These are phyloP conservation scores for Fusarium sp. DNA, from an alignment of 2,329 filamentous ascomycete species.

Conservation along the genomic window DNA sequence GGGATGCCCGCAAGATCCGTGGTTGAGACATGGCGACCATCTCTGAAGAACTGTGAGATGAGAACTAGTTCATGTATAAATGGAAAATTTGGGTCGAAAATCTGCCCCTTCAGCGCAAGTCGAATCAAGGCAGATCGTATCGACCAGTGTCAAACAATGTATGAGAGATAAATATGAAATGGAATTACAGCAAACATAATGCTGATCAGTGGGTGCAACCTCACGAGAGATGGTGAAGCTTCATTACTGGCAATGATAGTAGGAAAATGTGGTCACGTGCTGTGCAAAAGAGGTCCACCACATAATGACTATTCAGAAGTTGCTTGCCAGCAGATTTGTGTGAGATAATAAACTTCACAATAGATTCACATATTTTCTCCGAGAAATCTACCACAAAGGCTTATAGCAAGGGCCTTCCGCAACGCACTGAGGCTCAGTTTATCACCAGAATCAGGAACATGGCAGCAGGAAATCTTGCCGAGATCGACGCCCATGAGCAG, in stretches of 20 bases:
- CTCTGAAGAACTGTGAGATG: not conserved
- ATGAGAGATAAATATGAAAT: not conserved
- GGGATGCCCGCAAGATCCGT: not conserved
- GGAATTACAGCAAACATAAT: not conserved
- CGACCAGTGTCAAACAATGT: not conserved
- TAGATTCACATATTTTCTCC: not conserved
- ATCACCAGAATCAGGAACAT: constrained; percentile 33
- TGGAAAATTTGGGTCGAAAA: not conserved
- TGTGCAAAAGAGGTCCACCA: constrained; percentile 25
- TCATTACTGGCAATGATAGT: not conserved
- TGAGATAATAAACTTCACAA: not conserved
- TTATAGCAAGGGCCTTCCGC: too few relatives aligned
- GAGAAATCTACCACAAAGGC: not conserved
- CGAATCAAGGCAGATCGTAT: not conserved
- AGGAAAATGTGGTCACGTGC: constrained; percentile 24
- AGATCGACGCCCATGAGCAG: constrained; percentile 81
- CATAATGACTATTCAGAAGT: constrained; percentile 1
- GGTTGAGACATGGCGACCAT: constrained; percentile 8
- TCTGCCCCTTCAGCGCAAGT: not conserved
- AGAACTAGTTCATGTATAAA: not conserved
- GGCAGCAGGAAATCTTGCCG: constrained; percentile 47
- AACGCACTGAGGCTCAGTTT: not conserved
- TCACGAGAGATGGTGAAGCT: not conserved
- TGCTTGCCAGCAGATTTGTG: not conserved
- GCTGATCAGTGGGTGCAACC: not conserved